phyloP scores from a whole-genome alignment of 176 grass and related monocot species.

The Alloteropsis semialata region DNA sequence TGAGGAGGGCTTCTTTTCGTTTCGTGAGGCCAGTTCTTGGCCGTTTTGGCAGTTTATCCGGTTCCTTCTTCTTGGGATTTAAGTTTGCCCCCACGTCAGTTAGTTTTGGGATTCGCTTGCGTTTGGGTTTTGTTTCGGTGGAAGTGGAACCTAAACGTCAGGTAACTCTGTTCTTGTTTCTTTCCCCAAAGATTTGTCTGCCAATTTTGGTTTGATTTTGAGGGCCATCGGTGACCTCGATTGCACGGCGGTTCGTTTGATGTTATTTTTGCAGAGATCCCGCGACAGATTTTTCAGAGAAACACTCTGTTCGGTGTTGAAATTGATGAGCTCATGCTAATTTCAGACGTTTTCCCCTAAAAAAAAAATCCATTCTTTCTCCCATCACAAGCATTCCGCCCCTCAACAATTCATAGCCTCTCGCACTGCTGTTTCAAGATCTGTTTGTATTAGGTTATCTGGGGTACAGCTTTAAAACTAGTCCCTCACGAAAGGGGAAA shows the following conservation, averaged over 20 bases:
- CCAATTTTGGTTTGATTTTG: not conserved
- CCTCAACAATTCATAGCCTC: not conserved
- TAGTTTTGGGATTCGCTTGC: not conserved
- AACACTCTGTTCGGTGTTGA: not conserved
- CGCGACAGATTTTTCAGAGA: not conserved
- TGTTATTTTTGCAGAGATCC: not conserved
- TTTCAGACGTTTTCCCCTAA: not conserved
- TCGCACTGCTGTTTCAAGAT: not conserved
- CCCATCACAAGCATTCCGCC: not conserved
- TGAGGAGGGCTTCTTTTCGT: not conserved
- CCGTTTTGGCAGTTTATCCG: not conserved
- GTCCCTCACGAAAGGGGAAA: not conserved
- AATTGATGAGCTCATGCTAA: not conserved
- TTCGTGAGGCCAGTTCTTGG: not conserved
- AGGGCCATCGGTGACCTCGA: not conserved
- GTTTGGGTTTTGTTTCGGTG: not conserved
- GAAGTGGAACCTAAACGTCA: not conserved
- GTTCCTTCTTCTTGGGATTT: not conserved
- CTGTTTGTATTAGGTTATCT: not conserved
- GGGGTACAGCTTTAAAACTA: not conserved
- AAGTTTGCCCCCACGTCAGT: not conserved
- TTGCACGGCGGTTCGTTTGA: not conserved
- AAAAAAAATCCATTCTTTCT: not conserved
- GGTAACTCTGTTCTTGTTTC: not conserved
- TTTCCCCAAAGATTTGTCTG: not conserved